These are phyloP conservation scores for Fusarium miscanthi DNA, from an alignment of 2,329 filamentous ascomycete species.

Conservation along the genomic window DNA sequence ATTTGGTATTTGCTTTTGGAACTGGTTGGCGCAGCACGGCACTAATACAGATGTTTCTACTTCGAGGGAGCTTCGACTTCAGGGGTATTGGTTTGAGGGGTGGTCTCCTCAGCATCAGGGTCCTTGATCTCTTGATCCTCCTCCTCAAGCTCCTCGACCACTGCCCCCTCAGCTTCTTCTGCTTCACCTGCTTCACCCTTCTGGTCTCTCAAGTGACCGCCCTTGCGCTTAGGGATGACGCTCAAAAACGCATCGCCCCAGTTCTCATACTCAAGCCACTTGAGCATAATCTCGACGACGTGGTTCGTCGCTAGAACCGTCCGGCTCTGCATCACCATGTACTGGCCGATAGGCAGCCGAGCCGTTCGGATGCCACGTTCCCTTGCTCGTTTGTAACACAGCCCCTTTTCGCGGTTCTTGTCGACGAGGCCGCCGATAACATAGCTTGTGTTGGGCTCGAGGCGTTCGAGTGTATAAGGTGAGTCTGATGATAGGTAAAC, in stretches of 20 bases:
- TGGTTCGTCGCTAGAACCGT: conserved; percentile 94
- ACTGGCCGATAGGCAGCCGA: conserved; percentile 93
- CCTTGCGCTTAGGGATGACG: conserved; percentile 92
- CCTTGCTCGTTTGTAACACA: conserved; percentile 86
- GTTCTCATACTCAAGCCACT: conserved; percentile 89
- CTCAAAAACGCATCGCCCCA: conserved; percentile 91
- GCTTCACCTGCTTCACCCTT: conserved; percentile 39
- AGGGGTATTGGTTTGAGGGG: conserved; percentile 2
- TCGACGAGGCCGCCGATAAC: conserved; percentile 95
- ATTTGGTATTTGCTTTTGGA: conserved; percentile 28
- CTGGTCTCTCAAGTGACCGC: conserved; percentile 71
- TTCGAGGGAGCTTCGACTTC: conserved; percentile 13
- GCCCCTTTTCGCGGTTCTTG: conserved; percentile 93
- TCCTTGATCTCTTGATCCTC: conserved; percentile 47
- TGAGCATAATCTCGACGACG: conserved; percentile 95
- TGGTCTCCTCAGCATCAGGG: conserved; percentile 7
- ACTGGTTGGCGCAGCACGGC: conserved; percentile 34
- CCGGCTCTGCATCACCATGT: conserved; percentile 88
- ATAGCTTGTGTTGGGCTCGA: conserved; percentile 91
- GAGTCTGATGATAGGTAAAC: conserved; percentile 95
- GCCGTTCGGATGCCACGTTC: conserved; percentile 85
- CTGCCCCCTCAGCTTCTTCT: conserved; percentile 37
- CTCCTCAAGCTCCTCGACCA: conserved; percentile 47
- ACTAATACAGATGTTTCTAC: conserved; percentile 32
- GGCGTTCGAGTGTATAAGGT: conserved; percentile 81